phyloP scores from a whole-genome alignment of 768 basidiomycete species.

The Fomitopsis serialis region DNA sequence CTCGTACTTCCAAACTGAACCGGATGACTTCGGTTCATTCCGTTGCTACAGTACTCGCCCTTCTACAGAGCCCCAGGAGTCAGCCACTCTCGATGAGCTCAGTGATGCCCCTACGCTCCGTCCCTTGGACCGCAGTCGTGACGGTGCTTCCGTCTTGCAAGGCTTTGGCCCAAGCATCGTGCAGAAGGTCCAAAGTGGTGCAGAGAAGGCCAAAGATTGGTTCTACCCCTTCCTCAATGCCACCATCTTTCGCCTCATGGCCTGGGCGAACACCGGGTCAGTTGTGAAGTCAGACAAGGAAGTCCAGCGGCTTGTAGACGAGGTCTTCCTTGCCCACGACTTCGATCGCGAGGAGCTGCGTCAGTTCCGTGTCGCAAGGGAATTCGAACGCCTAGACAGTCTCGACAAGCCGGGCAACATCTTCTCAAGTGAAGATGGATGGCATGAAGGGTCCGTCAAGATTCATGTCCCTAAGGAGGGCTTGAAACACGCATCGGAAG shows the following conservation, averaged over 20 bases:
- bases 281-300: conserved; percentile 22
- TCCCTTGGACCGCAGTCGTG: too few relatives aligned
- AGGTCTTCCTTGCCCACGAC: background rate
- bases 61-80: too few relatives aligned
- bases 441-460: conserved; percentile 12
- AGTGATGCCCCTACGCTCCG: too few relatives aligned
- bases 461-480: conserved; percentile 19
- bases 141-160: too few relatives aligned
- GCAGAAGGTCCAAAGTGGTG: too few relatives aligned
- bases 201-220: too few relatives aligned
- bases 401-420: conserved; percentile 5
- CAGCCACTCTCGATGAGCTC: too few relatives aligned
- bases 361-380: background rate
- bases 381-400: background rate
- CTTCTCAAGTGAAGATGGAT: conserved; percentile 13
- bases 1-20: too few relatives aligned
- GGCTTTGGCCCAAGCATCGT: background rate
- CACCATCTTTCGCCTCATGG: conserved; percentile 20
- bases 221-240: conserved; percentile 9
- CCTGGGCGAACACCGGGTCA: conserved; percentile 25
- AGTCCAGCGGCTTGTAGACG: background rate
- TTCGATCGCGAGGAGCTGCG: background rate
- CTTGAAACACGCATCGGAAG: conserved; percentile 10
- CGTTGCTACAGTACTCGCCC: too few relatives aligned
- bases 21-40: too few relatives aligned